A percentile compares a stretch with the other conserved stretches of the same genome.
phyloP scores from a whole-genome alignment of 306 rosid genomes.

The Rubus idaeus region DNA sequence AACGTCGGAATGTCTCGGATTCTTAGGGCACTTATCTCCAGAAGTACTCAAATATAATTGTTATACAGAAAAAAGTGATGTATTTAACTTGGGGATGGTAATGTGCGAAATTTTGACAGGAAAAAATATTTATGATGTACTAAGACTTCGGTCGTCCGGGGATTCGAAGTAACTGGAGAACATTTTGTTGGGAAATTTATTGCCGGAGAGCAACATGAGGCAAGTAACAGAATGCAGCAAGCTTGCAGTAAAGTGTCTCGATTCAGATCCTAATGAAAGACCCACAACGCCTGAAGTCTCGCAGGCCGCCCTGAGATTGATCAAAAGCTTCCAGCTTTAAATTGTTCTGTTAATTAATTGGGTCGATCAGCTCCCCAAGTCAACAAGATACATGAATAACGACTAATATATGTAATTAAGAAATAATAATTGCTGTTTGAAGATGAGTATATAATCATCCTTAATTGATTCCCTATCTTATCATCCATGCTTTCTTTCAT shows the following conservation, averaged over 20 bases:
- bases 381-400: neutral
- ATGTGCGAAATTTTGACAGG: neutral
- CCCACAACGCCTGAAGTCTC: neutral
- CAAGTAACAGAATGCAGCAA: constrained; percentile 8
- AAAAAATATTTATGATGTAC: neutral
- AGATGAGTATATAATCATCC: too few species aligned
- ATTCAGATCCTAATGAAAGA: neutral
- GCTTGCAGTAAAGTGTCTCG: neutral
- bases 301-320: neutral
- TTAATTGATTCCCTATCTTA: too few species aligned
- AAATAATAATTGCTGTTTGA: too few species aligned
- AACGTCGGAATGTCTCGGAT: neutral
- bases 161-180: neutral
- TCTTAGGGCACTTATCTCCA: neutral
- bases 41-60: neutral
- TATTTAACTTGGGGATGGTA: constrained; percentile 13
- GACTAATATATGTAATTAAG: neutral
- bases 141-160: neutral
- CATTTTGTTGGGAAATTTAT: neutral
- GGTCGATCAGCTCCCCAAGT: neutral
- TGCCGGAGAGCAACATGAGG: neutral
- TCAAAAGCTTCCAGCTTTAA: neutral
- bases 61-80: constrained; percentile 11
- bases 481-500: too few species aligned
- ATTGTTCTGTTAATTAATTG: neutral